Percentiles rank a stretch among this genome's conserved stretches.
phyloP scores from a whole-genome alignment of 83 land plant species.

The Larix sibirica region DNA sequence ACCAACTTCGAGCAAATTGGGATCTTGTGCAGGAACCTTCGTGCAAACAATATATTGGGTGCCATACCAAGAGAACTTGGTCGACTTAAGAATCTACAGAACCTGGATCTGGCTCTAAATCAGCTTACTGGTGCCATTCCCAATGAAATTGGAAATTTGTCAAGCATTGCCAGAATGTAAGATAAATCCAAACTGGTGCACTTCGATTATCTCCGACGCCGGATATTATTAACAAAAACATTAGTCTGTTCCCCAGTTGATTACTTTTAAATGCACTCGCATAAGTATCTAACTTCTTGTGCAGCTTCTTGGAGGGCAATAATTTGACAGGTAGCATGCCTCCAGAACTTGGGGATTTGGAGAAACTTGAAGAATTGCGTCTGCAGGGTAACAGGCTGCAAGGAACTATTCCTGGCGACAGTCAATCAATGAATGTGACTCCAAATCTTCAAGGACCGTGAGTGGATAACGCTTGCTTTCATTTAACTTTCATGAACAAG shows the following conservation, averaged over 20 bases:
- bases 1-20: constrained; percentile 28
- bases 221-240: neutral
- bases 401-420: constrained; percentile 40
- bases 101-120: constrained; percentile 53
- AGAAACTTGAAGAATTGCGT: constrained; percentile 39
- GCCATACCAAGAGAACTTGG: constrained; percentile 64
- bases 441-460: constrained; percentile 9
- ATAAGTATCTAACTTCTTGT: constrained; percentile 9
- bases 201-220: neutral
- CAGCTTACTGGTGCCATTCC: constrained; percentile 60
- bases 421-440: neutral
- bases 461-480: neutral
- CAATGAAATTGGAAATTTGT: constrained; percentile 56
- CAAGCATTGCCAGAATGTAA: constrained; percentile 45
- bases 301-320: constrained; percentile 55
- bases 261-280: constrained; percentile 1
- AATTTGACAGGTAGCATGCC: constrained; percentile 52
- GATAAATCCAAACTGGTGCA: neutral
- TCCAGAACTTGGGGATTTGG: constrained; percentile 46
- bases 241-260: too few relatives aligned
- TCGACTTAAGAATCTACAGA: constrained; percentile 40
- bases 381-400: constrained; percentile 51
- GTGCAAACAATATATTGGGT: constrained; percentile 46
- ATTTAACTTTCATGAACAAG: neutral
- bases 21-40: constrained; percentile 15